Percentiles rank a stretch among this genome's conserved stretches.
These are phyloP conservation scores for Lasiodiplodia theobromae DNA, from an alignment of 2,329 filamentous ascomycete species.

Conservation along the genomic window DNA sequence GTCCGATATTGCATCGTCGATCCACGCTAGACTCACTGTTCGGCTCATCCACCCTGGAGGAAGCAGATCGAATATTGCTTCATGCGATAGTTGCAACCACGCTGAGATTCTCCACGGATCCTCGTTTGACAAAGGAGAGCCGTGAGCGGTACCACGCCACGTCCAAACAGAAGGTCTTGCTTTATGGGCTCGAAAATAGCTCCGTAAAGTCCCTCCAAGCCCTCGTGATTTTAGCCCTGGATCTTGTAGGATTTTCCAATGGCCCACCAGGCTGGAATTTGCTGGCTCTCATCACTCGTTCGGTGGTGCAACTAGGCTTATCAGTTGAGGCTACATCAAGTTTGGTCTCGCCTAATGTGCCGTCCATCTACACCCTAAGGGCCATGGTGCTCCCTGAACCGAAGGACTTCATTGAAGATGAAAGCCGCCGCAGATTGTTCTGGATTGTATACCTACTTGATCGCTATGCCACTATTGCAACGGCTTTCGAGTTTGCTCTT, in stretches of 20 bases:
- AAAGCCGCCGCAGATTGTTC: slow-evolving; percentile 82
- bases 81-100: slow-evolving; percentile 91
- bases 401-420: slow-evolving; percentile 86
- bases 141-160: slow-evolving; percentile 77
- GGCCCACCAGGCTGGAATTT: slow-evolving; percentile 93
- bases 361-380: slow-evolving; percentile 87
- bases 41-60: slow-evolving; percentile 74
- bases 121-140: slow-evolving; percentile 74
- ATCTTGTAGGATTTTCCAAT: slow-evolving; percentile 85
- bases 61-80: slow-evolving; percentile 81
- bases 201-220: slow-evolving; percentile 89
- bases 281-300: slow-evolving; percentile 85
- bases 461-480: slow-evolving; percentile 87
- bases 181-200: slow-evolving; percentile 89
- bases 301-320: slow-evolving; percentile 85
- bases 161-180: slow-evolving; percentile 84
- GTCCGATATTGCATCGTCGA: slow-evolving; percentile 86
- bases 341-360: slow-evolving; percentile 77
- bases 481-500: slow-evolving; percentile 89
- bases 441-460: slow-evolving; percentile 96
- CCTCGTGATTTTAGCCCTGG: slow-evolving; percentile 83
- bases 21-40: slow-evolving; percentile 84
- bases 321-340: slow-evolving; percentile 83
- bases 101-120: slow-evolving; percentile 81
- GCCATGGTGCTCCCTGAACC: slow-evolving; percentile 86